A percentile compares a stretch with the other conserved stretches of the same genome.
phyloP scores from a whole-genome alignment of 1,139 yeast genomes.

The Spathaspora jeffriesii region DNA sequence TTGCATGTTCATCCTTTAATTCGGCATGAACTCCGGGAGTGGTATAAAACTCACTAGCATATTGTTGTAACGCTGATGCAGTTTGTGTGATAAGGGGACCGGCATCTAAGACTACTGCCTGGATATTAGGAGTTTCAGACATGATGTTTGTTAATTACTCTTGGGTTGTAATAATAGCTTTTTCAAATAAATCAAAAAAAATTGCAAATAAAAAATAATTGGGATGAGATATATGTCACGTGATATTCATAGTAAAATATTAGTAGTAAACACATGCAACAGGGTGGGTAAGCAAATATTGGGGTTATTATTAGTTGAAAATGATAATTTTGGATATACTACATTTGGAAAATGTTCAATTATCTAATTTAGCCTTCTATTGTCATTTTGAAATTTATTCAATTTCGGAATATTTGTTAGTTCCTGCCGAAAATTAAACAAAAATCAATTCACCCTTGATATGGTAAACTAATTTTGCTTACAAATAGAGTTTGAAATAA shows the following conservation, averaged over 20 bases:
- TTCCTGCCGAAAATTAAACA: no score
- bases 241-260: neutral
- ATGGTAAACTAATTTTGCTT: neutral
- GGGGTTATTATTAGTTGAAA: neutral
- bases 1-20: slow-evolving; percentile 81
- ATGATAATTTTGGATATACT: neutral
- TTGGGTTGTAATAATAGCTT: neutral
- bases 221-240: slow-evolving; percentile 3
- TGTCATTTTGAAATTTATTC: neutral
- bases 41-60: slow-evolving; percentile 72
- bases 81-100: slow-evolving; percentile 91
- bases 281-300: neutral
- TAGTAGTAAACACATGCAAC: neutral
- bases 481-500: no score
- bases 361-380: neutral
- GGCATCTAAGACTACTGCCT: slow-evolving; percentile 81
- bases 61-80: slow-evolving; percentile 69
- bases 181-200: neutral
- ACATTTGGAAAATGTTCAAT: no score
- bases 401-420: neutral
- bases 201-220: neutral
- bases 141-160: slow-evolving; percentile 1
- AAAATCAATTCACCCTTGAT: neutral
- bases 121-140: slow-evolving; percentile 26
- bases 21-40: slow-evolving; percentile 92